These are phyloP conservation scores for Colletotrichum tropicale DNA, from an alignment of 2,329 filamentous ascomycete species.

Conservation along the genomic window DNA sequence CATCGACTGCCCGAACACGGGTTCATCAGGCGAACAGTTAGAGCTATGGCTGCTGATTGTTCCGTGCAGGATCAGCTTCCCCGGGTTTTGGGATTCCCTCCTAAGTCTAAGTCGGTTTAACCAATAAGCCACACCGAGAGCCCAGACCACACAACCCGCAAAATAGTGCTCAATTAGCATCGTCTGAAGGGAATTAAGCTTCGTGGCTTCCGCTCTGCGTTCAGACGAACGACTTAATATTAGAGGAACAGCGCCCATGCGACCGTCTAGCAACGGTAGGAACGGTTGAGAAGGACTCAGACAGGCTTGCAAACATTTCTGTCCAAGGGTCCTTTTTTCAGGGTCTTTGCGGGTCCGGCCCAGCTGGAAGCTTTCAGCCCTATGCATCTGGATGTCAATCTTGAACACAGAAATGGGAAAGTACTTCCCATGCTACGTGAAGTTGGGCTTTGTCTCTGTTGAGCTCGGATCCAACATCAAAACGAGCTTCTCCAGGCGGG, in stretches of 20 bases:
- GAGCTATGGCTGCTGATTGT: neutral
- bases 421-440: neutral
- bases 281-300: neutral
- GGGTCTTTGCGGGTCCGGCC: neutral
- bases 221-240: neutral
- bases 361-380: neutral
- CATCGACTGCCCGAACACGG: neutral
- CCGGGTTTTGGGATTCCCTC: neutral
- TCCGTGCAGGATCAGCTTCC: neutral
- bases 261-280: neutral
- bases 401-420: neutral
- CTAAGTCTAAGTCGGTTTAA: neutral
- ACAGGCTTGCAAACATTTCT: neutral
- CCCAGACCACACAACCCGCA: neutral
- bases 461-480: neutral
- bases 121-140: neutral
- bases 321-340: neutral
- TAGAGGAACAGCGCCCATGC: neutral
- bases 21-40: neutral
- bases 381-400: neutral
- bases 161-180: neutral
- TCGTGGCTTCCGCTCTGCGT: neutral
- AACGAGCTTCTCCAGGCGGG: neutral
- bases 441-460: neutral
- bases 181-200: neutral